These are phyloP conservation scores for Pseudozyma sp. DNA, from an alignment of 1,284 basidiomycete genomes.

Conservation along the genomic window DNA sequence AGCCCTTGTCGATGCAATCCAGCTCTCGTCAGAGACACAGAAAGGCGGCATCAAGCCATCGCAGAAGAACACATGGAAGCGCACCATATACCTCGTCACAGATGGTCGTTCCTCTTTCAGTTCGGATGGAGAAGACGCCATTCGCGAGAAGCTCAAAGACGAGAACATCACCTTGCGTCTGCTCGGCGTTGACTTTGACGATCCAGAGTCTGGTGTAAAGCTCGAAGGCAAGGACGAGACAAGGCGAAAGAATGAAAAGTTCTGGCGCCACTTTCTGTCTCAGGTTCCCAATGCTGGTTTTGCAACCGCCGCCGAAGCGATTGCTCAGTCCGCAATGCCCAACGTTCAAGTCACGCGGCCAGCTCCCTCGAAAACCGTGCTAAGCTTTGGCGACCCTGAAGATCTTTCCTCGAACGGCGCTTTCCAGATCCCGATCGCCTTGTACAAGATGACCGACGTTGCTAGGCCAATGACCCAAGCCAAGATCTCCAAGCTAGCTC, in stretches of 20 bases:
- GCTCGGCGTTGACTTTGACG: slow-evolving; percentile 85
- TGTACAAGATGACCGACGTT: slow-evolving; percentile 84
- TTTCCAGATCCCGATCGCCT: slow-evolving; percentile 80
- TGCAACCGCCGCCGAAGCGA: slow-evolving; percentile 69
- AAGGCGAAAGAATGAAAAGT: slow-evolving; percentile 84
- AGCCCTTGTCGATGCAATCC: slow-evolving; percentile 84
- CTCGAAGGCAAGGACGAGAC: slow-evolving; percentile 78
- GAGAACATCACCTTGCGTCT: slow-evolving; percentile 58
- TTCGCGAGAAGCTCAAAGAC: slow-evolving; percentile 39
- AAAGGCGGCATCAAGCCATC: slow-evolving; percentile 47
- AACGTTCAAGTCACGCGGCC: slow-evolving; percentile 52
- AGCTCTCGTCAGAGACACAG: slow-evolving; percentile 72
- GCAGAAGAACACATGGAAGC: slow-evolving; percentile 58
- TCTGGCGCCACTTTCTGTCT: slow-evolving; percentile 76
- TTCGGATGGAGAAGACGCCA: slow-evolving; percentile 38
- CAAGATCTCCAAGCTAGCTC: slow-evolving; percentile 56
- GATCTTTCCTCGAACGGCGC: slow-evolving; percentile 74
- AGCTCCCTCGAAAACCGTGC: slow-evolving; percentile 35
- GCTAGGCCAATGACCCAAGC: slow-evolving; percentile 79
- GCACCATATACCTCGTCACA: slow-evolving; percentile 66
- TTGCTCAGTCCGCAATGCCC: slow-evolving; percentile 50
- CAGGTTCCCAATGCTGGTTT: slow-evolving; percentile 71
- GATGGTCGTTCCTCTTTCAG: slow-evolving; percentile 60
- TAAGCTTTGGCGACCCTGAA: slow-evolving; percentile 59
- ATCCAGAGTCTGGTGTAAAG: slow-evolving; percentile 76